Evolutionary conservation across 2,329 filamentous ascomycete genomes (phyloP).

Genomic region (Trichoderma polysporum): DNA sequence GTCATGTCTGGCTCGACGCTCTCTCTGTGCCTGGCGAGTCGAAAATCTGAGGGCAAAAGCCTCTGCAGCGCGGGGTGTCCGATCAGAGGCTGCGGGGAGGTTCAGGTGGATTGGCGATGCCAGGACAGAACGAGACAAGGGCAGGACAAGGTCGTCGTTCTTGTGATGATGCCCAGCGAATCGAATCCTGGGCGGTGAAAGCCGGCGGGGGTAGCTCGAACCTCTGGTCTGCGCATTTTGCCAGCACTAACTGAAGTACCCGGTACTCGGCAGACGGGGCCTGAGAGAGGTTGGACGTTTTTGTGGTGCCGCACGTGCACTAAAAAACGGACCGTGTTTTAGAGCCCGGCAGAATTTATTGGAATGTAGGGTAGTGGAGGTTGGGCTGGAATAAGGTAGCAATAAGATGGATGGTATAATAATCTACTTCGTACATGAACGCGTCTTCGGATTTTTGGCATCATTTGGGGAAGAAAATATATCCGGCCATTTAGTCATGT

Average conservation of each 20-base stretch:
- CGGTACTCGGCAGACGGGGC: not conserved
- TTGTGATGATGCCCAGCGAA: slow-evolving; percentile 15
- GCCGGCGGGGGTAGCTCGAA: not conserved
- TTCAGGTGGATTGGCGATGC: slow-evolving; percentile 6
- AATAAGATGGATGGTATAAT: not conserved
- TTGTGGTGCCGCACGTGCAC: slow-evolving; percentile 6
- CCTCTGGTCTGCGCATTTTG: not conserved
- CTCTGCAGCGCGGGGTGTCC: slow-evolving; percentile 12
- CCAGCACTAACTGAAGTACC: not conserved
- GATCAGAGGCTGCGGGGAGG: slow-evolving; percentile 12
- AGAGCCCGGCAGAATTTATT: not conserved
- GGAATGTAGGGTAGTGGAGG: not conserved
- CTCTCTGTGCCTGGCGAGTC: not conserved
- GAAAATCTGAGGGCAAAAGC: slow-evolving; percentile 3
- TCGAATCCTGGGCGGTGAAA: slow-evolving; percentile 18
- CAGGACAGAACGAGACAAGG: slow-evolving; percentile 4
- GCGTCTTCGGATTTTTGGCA: too few species aligned
- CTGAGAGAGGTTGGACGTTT: not conserved
- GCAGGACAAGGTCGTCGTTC: slow-evolving; percentile 3
- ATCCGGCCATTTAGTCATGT: not conserved
- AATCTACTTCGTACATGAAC: too few species aligned
- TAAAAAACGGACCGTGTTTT: slow-evolving; percentile 18
- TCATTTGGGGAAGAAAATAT: too few species aligned
- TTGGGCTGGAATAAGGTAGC: not conserved
- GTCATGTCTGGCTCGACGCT: slow-evolving; percentile 38